Percentiles rank a stretch among this genome's conserved stretches.
phyloP scores from a whole-genome alignment of 2,329 filamentous ascomycete species.

The Fusarium napiforme region DNA sequence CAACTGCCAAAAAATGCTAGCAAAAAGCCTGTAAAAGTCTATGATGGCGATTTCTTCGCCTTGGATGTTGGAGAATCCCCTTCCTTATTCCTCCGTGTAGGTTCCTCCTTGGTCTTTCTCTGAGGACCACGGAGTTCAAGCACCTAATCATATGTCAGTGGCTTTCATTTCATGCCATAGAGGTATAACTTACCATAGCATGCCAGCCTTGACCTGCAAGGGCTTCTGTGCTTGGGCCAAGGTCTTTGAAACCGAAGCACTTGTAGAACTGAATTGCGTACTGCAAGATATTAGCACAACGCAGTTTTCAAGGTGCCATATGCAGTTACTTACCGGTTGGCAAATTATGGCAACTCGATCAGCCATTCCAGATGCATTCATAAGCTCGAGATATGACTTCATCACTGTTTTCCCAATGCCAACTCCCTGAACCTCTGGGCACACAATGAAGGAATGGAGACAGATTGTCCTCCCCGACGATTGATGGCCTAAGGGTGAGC shows the following conservation, averaged over 20 bases:
- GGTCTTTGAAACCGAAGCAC: constrained; percentile 76
- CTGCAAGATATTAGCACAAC: constrained; percentile 48
- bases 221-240: constrained; percentile 73
- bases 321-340: constrained; percentile 66
- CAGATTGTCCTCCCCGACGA: constrained; percentile 79
- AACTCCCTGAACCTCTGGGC: constrained; percentile 77
- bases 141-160: constrained; percentile 28
- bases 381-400: constrained; percentile 80
- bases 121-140: constrained; percentile 41
- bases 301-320: neutral
- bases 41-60: constrained; percentile 14
- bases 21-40: neutral
- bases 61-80: constrained; percentile 18
- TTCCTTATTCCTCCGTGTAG: constrained; percentile 30
- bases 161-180: neutral
- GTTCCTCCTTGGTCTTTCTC: constrained; percentile 43
- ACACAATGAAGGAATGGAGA: constrained; percentile 84
- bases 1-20: neutral
- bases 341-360: constrained; percentile 81
- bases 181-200: constrained; percentile 72
- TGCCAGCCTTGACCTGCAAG: constrained; percentile 86
- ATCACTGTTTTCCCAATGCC: constrained; percentile 80
- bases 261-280: constrained; percentile 80
- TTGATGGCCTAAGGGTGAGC: constrained; percentile 72
- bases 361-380: constrained; percentile 75